Base-by-base conservation (phyloP, 208 protist species). In the Leishmania mexicana region DNA sequence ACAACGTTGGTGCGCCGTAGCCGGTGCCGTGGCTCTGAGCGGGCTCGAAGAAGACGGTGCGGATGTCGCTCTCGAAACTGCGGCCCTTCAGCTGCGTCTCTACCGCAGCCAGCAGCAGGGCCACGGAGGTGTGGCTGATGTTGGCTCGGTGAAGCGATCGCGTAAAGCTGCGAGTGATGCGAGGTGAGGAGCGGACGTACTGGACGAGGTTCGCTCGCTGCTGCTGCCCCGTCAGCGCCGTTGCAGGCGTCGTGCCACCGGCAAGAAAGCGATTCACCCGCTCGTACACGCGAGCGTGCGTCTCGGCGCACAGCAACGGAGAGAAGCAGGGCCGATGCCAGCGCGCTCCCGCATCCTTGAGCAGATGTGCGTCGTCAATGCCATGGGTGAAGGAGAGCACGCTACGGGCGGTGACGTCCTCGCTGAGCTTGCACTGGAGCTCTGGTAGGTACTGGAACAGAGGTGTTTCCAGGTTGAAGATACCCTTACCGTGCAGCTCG, bases 51-150 rank as follows among this genome's bases (percentile, higher is more conserved):
- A 96, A 92, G 40, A 82, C 78, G 8, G 80, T 65, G 38, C 88
- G 87, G 7, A 97, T 95, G 11, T 89, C 85, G 7, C 88, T 87
- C 87, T 97, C 92, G 78, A 96, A 97, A 76, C 84, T 90, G 53
- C 58, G 67, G 1, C 87, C 88, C 57, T 85, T 81, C 58, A 97
- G 83, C 80, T 94, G 88, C 47, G 88, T 87, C 87, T 97, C 92
- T 19, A 96, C 92, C 17, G 92, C 94, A 19, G 92, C 90, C 42
- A 95, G 81, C 40, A 96, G 85, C 15, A 96, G 85, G 2, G 94
- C 94, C 28, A 96, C 81, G 57, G 94, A 89, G 75, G 93, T 92
- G 81, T 97, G 94, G 73, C 91, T 93, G 24, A 94, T 70, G 47
- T 78, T 54, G 28, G 67, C 78, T 0, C 81, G 85, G 3, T 70